A percentile compares a stretch with the other conserved stretches of the same genome.
phyloP scores from a whole-genome alignment of 2,329 filamentous ascomycete species.

The Helicocarpus griseus region DNA sequence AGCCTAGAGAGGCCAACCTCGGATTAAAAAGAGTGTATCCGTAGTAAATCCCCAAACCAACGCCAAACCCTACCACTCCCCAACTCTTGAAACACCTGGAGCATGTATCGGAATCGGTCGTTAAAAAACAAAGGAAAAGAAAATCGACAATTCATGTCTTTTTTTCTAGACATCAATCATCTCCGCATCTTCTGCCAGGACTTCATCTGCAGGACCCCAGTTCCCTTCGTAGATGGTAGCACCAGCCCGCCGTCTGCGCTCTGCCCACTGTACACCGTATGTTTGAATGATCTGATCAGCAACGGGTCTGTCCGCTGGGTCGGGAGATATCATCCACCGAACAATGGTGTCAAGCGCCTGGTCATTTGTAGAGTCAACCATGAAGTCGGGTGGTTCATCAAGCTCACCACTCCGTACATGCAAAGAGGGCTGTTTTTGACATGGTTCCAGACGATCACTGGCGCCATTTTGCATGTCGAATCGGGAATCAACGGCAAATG shows the following conservation, averaged over 20 bases:
- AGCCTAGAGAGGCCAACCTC: too few species aligned
- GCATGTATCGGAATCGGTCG: not conserved
- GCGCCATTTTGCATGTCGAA: not conserved
- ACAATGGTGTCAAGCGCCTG: conserved; percentile 78
- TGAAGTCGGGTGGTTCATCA: conserved; percentile 69
- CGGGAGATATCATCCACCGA: conserved; percentile 74
- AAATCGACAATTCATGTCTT: not conserved
- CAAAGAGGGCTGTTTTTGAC: conserved; percentile 5
- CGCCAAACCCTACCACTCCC: too few species aligned
- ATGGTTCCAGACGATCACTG: conserved; percentile 16
- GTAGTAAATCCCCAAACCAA: too few species aligned
- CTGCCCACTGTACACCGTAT: conserved; percentile 71
- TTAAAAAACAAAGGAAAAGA: not conserved
- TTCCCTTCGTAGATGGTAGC: conserved; percentile 96
- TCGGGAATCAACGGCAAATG: conserved; percentile 8
- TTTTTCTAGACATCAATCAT: conserved; percentile 48
- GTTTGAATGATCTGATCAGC: conserved; percentile 63
- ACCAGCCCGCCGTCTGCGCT: conserved; percentile 64
- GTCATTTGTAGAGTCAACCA: conserved; percentile 64
- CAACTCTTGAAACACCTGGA: too few species aligned
- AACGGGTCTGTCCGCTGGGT: conserved; percentile 62
- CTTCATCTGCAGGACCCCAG: conserved; percentile 71
- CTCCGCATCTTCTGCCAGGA: conserved; percentile 49
- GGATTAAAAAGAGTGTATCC: too few species aligned
- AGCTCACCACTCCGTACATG: conserved; percentile 46